Base-by-base conservation (phyloP, 139 green algal species). In the Mesotaenium endlicherianum region DNA sequence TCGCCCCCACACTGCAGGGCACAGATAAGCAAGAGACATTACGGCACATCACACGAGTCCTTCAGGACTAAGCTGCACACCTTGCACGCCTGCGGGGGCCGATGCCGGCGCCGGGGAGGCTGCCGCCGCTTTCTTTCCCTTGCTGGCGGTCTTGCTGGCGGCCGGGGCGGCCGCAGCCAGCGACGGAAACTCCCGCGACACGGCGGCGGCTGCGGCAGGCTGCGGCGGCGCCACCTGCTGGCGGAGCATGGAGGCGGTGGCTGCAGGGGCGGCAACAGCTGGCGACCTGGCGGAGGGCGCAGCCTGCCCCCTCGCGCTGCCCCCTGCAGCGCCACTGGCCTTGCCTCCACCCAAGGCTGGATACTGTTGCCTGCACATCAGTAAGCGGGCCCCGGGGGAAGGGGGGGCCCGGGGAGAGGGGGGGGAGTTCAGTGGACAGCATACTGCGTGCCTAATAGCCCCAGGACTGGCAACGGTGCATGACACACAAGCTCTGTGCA, bases 111-210 rank as follows among this genome's bases (percentile, higher is more conserved):
- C n/a, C n/a, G n/a, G n/a, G n/a, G n/a, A n/a, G n/a, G n/a, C n/a
- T n/a, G n/a, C 50, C 26, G 50, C 50, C 26, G 26, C 50, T 26
- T 64, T 64, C 60, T 72, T 72, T 6, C 6, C 60, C 11, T 72
- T 72, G 20, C 36, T 40, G 5, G 60, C 11, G 5, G 8, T n/a
- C 11, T 72, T 72, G 4, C 16, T 49, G 16, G 38, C 8, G 70
- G 6, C 47, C 41, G 41, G 41, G 39, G 70, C 31, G 5, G 40
- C 38, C 64, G 64, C 64, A 31, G 70, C 70, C 14, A 78, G 6
- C 34, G 70, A 78, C n/a, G 70, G 70, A 38, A 78, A 78, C 14
- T 78, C 70, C n/a, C n/a, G n/a, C n/a, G n/a, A n/a, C n/a, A n/a
- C 8, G 70, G 6, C 47, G 39, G 41, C 38, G 39, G 70, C 31